Conservation (phyloP, 169 alveolate species). For the Fabrea salina region DNA sequence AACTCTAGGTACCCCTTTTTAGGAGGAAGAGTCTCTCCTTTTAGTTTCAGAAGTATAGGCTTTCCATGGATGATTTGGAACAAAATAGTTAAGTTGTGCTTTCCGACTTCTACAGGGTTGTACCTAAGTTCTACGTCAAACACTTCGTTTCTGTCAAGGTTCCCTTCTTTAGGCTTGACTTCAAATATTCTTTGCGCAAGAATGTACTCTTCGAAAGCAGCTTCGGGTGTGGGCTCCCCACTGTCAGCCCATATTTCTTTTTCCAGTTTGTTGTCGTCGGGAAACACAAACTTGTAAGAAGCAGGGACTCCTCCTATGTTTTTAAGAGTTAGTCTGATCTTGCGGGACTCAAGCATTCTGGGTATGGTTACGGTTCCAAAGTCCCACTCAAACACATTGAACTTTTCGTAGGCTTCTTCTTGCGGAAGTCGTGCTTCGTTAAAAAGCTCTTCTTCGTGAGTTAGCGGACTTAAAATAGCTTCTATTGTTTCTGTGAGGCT, state of each 20-base stretch:
- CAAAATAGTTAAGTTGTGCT: constrained; percentile 56
- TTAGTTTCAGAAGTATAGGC: constrained; percentile 64
- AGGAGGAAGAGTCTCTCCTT: constrained; percentile 58
- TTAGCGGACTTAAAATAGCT: constrained; percentile 21
- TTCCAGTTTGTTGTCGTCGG: constrained; percentile 67
- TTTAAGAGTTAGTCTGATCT: constrained; percentile 66
- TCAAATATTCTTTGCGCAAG: constrained; percentile 65
- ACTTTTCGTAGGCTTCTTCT: constrained; percentile 34
- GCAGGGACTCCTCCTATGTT: constrained; percentile 80
- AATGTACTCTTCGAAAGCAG: constrained; percentile 72
- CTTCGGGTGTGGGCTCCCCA: constrained; percentile 73
- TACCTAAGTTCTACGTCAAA: constrained; percentile 68
- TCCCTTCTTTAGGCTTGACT: constrained; percentile 67
- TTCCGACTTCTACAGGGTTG: constrained; percentile 66
- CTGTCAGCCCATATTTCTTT: constrained; percentile 84
- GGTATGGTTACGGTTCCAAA: constrained; percentile 74
- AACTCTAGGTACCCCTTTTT: constrained; percentile 46
- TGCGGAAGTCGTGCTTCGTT: background rate
- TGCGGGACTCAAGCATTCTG: constrained; percentile 60
- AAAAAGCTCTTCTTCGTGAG: background rate
- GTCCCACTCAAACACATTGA: constrained; percentile 68
- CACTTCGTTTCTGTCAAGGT: constrained; percentile 63
- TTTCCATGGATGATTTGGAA: constrained; percentile 74
- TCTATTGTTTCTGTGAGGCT: constrained; percentile 25
- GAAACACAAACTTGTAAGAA: constrained; percentile 69